Percentiles rank a stretch among this genome's conserved stretches.
Evolutionary conservation across 2,329 filamentous ascomycete species (phyloP).

Genomic region (Lachnellula occidentalis): DNA sequence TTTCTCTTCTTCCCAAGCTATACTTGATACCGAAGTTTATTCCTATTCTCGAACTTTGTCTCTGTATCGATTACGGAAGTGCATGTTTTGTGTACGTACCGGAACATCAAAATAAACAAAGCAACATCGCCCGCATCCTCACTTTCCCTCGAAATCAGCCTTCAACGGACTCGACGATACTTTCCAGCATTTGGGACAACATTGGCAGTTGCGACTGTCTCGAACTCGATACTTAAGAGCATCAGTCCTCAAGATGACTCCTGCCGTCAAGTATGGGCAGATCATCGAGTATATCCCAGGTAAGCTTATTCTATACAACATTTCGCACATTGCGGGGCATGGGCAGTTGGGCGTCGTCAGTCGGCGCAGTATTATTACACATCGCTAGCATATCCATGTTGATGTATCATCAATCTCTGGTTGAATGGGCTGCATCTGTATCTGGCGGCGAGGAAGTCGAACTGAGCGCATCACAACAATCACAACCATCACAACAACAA

Average conservation of each 20-base stretch:
- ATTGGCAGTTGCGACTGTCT: conserved; percentile 17
- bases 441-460: conserved; percentile 8
- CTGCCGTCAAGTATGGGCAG: conserved; percentile 61
- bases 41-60: conserved; percentile 10
- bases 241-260: conserved; percentile 35
- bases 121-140: conserved; percentile 7
- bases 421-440: conserved; percentile 23
- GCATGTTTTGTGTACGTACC: conserved; percentile 21
- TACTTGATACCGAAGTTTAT: conserved; percentile 14
- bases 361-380: conserved; percentile 19
- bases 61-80: conserved; percentile 3
- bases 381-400: conserved; percentile 12
- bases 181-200: conserved; percentile 4
- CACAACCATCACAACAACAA: conserved; percentile 6
- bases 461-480: conserved; percentile 4
- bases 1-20: conserved; percentile 10
- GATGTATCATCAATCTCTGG: conserved; percentile 19
- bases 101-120: conserved; percentile 16
- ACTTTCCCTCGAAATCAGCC: neutral
- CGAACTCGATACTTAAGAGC: neutral
- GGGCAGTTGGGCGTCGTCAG: conserved; percentile 11
- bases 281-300: conserved; percentile 95
- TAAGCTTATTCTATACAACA: conserved; percentile 39
- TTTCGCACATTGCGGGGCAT: conserved; percentile 3
- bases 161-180: conserved; percentile 6